Conservation (phyloP, 768 basidiomycete species). For the Panaeolus cyanescens region DNA sequence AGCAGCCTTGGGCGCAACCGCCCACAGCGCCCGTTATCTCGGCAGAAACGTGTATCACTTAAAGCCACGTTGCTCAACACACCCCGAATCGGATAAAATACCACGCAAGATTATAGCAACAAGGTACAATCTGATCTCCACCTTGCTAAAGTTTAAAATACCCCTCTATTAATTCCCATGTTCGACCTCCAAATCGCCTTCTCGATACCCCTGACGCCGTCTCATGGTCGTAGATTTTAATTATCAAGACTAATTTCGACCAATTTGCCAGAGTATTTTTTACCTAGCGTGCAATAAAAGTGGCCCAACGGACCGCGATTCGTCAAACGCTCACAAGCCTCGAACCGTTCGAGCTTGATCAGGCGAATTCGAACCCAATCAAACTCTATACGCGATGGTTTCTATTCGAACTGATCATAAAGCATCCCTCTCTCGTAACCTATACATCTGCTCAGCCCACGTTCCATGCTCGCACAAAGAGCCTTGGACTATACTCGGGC, state of each 20-base stretch:
- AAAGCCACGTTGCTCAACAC: neutral
- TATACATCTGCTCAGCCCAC: neutral
- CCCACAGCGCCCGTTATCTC: neutral
- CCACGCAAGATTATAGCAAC: neutral
- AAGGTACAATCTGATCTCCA: slow-evolving; percentile 1
- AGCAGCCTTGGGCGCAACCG: neutral
- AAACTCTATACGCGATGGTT: neutral
- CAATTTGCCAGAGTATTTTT: neutral
- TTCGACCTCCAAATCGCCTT: neutral
- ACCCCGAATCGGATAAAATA: neutral
- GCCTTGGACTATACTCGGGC: neutral
- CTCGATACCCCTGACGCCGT: neutral
- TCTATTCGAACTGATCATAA: neutral
- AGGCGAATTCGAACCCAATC: neutral
- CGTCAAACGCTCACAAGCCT: neutral
- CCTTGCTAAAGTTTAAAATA: neutral
- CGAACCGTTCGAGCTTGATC: neutral
- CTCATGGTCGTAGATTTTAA: neutral
- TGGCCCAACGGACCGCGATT: neutral
- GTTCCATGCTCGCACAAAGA: neutral
- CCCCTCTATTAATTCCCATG: neutral
- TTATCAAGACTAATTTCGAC: neutral
- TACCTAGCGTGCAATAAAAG: neutral
- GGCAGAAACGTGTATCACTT: neutral
- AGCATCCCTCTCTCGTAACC: neutral